Percentiles rank a stretch among this genome's conserved stretches.
Conservation (phyloP, 108 stramenopile species). For the Skeletonema grethae region DNA sequence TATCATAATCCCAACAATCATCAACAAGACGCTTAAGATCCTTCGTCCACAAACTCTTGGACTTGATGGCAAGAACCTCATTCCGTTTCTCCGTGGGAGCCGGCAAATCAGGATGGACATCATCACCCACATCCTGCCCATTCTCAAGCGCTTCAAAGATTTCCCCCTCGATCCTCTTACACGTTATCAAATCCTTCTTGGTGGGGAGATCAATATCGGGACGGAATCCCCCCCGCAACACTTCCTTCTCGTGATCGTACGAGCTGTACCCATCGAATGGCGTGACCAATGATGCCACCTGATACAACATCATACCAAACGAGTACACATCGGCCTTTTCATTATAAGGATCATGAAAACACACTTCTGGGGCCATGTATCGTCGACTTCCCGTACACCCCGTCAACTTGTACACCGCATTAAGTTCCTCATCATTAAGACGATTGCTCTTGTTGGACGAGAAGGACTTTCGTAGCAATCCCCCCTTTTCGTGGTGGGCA, state of each 20-base stretch:
- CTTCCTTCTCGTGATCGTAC: constrained; percentile 8
- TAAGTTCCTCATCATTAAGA: not conserved
- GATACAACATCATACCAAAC: constrained; percentile 53
- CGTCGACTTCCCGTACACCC: constrained; percentile 46
- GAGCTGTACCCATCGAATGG: constrained; percentile 17
- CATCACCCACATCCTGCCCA: not conserved
- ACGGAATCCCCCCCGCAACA: not conserved
- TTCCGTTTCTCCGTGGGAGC: not conserved
- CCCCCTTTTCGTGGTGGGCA: not conserved
- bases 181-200: not conserved
- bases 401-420: constrained; percentile 46
- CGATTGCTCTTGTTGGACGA: not conserved
- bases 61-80: not conserved
- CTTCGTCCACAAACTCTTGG: constrained; percentile 3
- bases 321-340: constrained; percentile 58
- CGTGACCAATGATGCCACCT: constrained; percentile 40
- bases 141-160: not conserved
- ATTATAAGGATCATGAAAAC: constrained; percentile 44
- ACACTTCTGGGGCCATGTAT: constrained; percentile 68
- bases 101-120: not conserved
- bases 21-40: constrained; percentile 2
- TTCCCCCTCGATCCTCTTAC: not conserved
- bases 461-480: not conserved
- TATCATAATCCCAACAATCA: constrained; percentile 11
- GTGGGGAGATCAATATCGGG: constrained; percentile 5